Conservation (phyloP, 352 stramenopile genomes). For the Globisporangium middletonii region DNA sequence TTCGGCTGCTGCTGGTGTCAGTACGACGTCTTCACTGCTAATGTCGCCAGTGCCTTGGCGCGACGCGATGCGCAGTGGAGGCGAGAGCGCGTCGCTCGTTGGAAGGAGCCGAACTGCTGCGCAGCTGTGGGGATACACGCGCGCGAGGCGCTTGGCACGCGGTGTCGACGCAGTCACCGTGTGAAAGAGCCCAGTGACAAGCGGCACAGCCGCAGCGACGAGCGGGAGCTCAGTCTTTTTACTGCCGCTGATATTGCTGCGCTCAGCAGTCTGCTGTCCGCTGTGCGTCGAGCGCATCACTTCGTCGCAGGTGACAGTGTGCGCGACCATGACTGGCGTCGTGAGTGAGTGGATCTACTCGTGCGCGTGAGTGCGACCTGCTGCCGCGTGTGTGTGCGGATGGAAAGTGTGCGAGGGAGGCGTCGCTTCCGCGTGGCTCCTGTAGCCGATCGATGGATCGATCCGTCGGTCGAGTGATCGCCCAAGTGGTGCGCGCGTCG, state of each 20-base stretch:
- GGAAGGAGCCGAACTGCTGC: background rate
- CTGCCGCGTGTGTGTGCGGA: no score
- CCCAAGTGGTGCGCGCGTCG: no score
- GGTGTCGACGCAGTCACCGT: constrained; percentile 51
- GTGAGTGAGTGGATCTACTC: background rate
- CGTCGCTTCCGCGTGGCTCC: no score
- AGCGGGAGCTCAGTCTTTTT: background rate
- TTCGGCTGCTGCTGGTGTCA: background rate
- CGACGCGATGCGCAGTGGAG: background rate
- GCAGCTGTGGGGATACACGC: constrained; percentile 19
- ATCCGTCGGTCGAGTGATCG: no score
- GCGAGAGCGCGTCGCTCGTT: no score
- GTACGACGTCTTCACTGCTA: background rate
- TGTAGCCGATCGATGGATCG: constrained; percentile 1
- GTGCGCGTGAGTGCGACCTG: no score
- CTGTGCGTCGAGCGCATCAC: background rate
- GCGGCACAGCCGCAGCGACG: background rate
- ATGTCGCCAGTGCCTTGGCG: background rate
- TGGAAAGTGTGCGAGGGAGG: no score
- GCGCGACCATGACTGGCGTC: constrained; percentile 10
- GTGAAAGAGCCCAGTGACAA: constrained; percentile 25
- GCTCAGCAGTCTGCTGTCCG: constrained; percentile 6
- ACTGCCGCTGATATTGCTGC: background rate
- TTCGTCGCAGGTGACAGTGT: constrained; percentile 2
- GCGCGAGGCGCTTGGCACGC: constrained; percentile 27